Percentiles rank a stretch among this genome's conserved stretches.
phyloP scores from a whole-genome alignment of 768 basidiomycete genomes.

The Baorangia bicolor region DNA sequence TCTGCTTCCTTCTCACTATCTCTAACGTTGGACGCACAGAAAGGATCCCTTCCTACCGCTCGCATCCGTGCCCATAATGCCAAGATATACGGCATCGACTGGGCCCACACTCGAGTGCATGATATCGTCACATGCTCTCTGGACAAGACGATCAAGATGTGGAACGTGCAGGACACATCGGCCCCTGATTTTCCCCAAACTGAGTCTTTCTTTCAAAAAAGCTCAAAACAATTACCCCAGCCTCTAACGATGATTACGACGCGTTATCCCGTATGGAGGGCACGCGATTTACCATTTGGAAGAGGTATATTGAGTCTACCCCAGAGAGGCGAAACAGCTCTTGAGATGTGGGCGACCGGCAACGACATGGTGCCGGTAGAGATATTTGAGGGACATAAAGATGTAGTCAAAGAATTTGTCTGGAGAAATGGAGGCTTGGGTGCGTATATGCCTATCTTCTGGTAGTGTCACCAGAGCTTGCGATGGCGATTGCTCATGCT shows the following conservation, averaged over 20 bases:
- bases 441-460: constrained; percentile 20
- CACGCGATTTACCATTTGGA: constrained; percentile 90
- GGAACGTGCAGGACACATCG: constrained; percentile 44
- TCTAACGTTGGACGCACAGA: constrained; percentile 43
- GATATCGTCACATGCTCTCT: constrained; percentile 93
- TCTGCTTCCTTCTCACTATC: not conserved
- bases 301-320: constrained; percentile 83
- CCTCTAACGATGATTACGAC: constrained; percentile 64
- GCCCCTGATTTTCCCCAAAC: constrained; percentile 15
- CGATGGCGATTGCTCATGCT: not conserved
- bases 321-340: constrained; percentile 78
- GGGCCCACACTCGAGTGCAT: constrained; percentile 72
- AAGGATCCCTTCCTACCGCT: constrained; percentile 81
- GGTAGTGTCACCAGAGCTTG: not conserved
- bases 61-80: constrained; percentile 79
- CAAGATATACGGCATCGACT: constrained; percentile 98
- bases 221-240: constrained; percentile 16
- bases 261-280: constrained; percentile 91
- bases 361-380: constrained; percentile 50
- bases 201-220: constrained; percentile 9
- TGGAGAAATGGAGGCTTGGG: constrained; percentile 76
- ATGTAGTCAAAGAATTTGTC: constrained; percentile 97
- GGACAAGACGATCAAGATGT: constrained; percentile 90
- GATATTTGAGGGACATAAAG: constrained; percentile 82
- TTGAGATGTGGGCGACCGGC: constrained; percentile 74